Evolutionary conservation across 176 grass and related monocot genomes (phyloP).

Genomic region (Oryza australiensis): DNA sequence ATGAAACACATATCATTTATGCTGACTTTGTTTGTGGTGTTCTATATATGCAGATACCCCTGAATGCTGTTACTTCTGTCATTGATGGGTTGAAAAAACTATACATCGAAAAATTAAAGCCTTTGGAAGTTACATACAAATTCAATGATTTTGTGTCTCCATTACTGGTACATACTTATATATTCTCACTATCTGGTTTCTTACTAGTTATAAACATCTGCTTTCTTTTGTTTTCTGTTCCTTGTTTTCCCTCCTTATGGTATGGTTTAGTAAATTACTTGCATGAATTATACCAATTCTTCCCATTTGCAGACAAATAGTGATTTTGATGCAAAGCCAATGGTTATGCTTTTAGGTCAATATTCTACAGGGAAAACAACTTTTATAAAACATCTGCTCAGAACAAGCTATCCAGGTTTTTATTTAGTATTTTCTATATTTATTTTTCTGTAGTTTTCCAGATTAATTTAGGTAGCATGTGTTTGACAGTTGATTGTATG

Average conservation of each 20-base stretch:
- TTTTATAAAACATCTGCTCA: constrained; percentile 95
- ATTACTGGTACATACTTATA: constrained; percentile 60
- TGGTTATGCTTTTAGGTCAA: constrained; percentile 99
- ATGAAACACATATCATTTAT: constrained; percentile 11
- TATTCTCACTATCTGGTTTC: constrained; percentile 16
- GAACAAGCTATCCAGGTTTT: constrained; percentile 89
- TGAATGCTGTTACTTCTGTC: constrained; percentile 92
- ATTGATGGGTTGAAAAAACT: constrained; percentile 91
- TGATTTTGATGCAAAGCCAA: constrained; percentile 99
- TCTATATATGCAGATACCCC: constrained; percentile 65
- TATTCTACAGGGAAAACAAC: constrained; percentile 99
- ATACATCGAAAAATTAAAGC: constrained; percentile 93
- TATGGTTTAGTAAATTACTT: constrained; percentile 30
- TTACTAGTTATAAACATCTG: neutral
- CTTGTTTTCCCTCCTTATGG: neutral
- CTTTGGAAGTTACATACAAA: constrained; percentile 93
- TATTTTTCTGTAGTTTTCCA: neutral
- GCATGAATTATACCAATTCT: neutral
- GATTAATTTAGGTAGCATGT: constrained; percentile 10
- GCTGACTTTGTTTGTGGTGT: constrained; percentile 34
- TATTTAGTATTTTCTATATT: constrained; percentile 3
- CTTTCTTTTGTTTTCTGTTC: neutral
- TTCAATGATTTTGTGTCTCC: constrained; percentile 97
- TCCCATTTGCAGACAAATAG: constrained; percentile 72
- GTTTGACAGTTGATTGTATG: constrained; percentile 39